Evolutionary conservation across 192 early-diverging fungal species (phyloP).

Genomic region (Podila minutissima): DNA sequence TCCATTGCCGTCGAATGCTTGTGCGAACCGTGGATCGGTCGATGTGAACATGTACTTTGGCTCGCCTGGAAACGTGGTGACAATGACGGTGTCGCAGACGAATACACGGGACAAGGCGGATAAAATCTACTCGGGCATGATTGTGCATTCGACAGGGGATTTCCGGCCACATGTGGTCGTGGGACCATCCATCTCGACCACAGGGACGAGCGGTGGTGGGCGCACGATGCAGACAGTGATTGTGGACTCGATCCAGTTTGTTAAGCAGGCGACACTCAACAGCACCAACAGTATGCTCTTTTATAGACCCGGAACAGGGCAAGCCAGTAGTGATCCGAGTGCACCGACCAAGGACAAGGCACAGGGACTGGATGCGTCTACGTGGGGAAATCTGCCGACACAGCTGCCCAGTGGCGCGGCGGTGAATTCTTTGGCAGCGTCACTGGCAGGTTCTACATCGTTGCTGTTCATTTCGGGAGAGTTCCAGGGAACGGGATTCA

Average conservation of each 20-base stretch:
- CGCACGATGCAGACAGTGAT: constrained; percentile 15
- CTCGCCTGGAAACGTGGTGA: constrained; percentile 28
- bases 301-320: constrained; percentile 12
- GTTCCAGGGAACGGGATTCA: constrained; percentile 59
- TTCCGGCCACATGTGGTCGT: constrained; percentile 63
- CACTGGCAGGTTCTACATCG: constrained; percentile 5
- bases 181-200: constrained; percentile 21
- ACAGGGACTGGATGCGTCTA: constrained; percentile 46
- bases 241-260: constrained; percentile 50
- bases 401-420: constrained; percentile 55
- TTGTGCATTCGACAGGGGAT: constrained; percentile 53
- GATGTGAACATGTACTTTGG: constrained; percentile 46
- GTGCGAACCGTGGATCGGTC: constrained; percentile 22
- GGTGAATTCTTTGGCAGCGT: constrained; percentile 54
- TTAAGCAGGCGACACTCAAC: constrained; percentile 44
- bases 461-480: constrained; percentile 69
- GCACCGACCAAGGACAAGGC: constrained; percentile 19
- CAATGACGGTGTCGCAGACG: constrained; percentile 55
- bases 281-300: constrained; percentile 38
- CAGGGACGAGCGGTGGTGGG: constrained; percentile 7
- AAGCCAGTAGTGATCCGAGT: constrained; percentile 19
- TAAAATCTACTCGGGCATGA: constrained; percentile 59
- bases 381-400: constrained; percentile 43
- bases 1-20: constrained; percentile 18
- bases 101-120: constrained; percentile 53